Conservation (phyloP, 1,284 basidiomycete genomes). For the Ustilago crameri region DNA sequence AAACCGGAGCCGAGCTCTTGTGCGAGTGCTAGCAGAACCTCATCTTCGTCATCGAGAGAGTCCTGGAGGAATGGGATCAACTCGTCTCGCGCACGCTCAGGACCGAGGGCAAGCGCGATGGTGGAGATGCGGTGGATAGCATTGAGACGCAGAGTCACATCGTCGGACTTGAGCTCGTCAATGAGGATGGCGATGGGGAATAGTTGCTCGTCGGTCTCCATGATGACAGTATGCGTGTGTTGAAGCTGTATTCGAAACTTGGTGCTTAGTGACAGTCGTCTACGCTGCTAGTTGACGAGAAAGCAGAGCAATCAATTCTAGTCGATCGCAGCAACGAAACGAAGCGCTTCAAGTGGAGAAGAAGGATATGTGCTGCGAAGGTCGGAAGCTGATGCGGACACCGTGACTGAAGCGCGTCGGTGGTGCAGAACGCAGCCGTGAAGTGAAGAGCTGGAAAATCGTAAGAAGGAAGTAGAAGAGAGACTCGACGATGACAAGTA, state of each 20-base stretch:
- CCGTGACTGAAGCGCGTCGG: not conserved
- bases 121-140: conserved; percentile 98
- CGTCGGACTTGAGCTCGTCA: conserved; percentile 85
- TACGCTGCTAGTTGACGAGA: too few relatives aligned
- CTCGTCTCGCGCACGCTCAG: conserved; percentile 93
- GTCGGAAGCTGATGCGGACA: not conserved
- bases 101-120: conserved; percentile 95
- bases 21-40: conserved; percentile 93
- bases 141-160: conserved; percentile 91
- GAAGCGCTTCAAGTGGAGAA: not conserved
- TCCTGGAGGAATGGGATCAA: conserved; percentile 97
- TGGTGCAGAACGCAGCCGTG: not conserved
- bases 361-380: not conserved
- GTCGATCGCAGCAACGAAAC: conserved; percentile 1
- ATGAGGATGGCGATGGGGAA: conserved; percentile 76
- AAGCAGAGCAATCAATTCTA: not conserved
- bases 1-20: conserved; percentile 86
- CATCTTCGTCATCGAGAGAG: conserved; percentile 98
- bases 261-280: too few relatives aligned
- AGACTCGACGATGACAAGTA: not conserved
- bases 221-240: conserved; percentile 18
- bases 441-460: not conserved
- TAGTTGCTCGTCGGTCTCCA: conserved; percentile 67
- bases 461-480: not conserved
- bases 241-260: not conserved